Evolutionary conservation across 345 rosid species (phyloP), one percentile per base, ranked within the genome.

Genomic region (Carallia pectinifolia): DNA sequence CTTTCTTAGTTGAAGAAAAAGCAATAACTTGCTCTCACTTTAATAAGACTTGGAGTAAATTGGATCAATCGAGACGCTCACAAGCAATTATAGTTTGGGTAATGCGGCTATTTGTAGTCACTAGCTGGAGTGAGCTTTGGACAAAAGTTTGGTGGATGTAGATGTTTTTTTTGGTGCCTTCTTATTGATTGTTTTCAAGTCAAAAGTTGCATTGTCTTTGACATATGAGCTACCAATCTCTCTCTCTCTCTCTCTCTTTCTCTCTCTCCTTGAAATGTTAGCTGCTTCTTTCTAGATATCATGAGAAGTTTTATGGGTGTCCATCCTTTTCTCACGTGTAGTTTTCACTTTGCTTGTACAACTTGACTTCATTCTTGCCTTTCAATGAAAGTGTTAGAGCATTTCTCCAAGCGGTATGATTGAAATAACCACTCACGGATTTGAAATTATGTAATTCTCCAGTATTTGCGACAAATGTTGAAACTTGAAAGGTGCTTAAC

Each of bases 221-320:
- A 69, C 80, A 23, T 76, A 23, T 76, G 78, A 76, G 73, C 80
- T 76, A 70, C 80, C 82, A 74, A 30, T 40, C 15, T 40, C 48
- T 40, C 48, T 40, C 47, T 40, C 13, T 40, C 47, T 40, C 47
- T 38, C 40, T 38, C 9, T 23, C 23, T 23, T 23, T 23, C 23
- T 37, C 39, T 5, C 39, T 5, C 0, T 12, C 47, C 47, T 40
- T 58, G 5, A 33, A 50, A 76, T 62, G 13, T 60, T 13, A 30
- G 53, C 8, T n/a, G 17, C 60, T 63, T 4, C 58, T 30, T 6
- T 73, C 61, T 71, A 72, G 61, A 80, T 23, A 53, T 73, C 73
- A 53, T 64, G 27, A 23, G 39, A 62, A 56, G 76, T 63, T 73
- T 73, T 71, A 63, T n/a, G 3, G 54, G 71, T 73, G 48, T 40